phyloP scores from a whole-genome alignment of 768 basidiomycete genomes.

The Mycena haematopus region DNA sequence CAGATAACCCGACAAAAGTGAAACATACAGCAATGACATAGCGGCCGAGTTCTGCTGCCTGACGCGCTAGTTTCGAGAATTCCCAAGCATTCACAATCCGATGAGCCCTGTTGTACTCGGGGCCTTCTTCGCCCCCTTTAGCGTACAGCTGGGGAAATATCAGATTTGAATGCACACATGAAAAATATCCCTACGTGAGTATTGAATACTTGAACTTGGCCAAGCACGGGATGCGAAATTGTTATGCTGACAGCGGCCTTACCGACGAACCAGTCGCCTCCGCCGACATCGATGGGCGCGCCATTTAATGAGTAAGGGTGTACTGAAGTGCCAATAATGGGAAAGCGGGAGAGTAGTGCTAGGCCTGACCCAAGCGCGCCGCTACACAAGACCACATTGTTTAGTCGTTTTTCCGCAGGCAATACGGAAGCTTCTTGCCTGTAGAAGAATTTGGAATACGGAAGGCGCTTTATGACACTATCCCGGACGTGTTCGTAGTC shows the following conservation, averaged over 20 bases:
- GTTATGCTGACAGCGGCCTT: constrained; percentile 89
- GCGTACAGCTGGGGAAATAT: constrained; percentile 60
- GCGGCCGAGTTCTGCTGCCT: constrained; percentile 79
- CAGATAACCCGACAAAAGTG: neutral
- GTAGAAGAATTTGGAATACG: constrained; percentile 85
- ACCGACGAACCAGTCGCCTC: constrained; percentile 95
- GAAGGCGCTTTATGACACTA: constrained; percentile 60
- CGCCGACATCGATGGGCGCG: constrained; percentile 79
- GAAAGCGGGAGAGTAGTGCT: constrained; percentile 87
- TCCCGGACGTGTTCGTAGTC: constrained; percentile 80
- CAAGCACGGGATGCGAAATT: constrained; percentile 75
- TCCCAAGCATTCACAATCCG: constrained; percentile 92
- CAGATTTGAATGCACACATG: neutral
- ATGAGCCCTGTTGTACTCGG: constrained; percentile 78
- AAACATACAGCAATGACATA: constrained; percentile 85
- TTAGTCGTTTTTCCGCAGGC: constrained; percentile 25
- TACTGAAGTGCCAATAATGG: constrained; percentile 79
- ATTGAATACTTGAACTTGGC: constrained; percentile 85
- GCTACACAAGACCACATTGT: constrained; percentile 47
- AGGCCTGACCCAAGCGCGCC: constrained; percentile 93
- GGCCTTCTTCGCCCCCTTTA: constrained; percentile 85
- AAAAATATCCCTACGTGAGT: constrained; percentile 75
- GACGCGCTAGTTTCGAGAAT: constrained; percentile 75
- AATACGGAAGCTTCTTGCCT: constrained; percentile 52
- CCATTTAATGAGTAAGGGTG: constrained; percentile 91